A percentile compares a stretch with the other conserved stretches of the same genome.
Evolutionary conservation across 257 asterid genomes (phyloP).

Genomic region (Perilla frutescens): DNA sequence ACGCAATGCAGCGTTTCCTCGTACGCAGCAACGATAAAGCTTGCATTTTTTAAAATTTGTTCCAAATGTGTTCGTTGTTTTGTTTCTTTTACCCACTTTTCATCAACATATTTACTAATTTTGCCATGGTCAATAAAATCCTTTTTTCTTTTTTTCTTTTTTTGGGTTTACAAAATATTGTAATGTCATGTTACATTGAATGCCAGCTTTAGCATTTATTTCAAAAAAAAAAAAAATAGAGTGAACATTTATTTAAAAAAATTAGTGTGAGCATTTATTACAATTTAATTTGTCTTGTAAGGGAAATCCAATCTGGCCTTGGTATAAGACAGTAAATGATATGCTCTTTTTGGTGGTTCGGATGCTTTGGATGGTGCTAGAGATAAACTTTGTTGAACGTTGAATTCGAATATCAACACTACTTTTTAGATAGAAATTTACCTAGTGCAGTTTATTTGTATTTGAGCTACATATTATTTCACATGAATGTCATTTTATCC

Average conservation of each 20-base stretch:
- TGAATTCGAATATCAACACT: neutral
- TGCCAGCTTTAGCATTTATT: slow-evolving; percentile 12
- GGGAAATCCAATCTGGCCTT: neutral
- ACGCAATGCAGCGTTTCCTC: slow-evolving; percentile 27
- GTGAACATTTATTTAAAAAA: too few species aligned
- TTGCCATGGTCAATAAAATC: neutral
- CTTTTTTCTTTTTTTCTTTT: too few species aligned
- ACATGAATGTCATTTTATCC: too few species aligned
- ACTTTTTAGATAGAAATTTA: neutral
- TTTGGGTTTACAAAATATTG: neutral
- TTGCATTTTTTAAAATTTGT: slow-evolving; percentile 24
- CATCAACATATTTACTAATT: slow-evolving; percentile 19
- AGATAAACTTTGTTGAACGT: neutral
- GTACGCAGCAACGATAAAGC: slow-evolving; percentile 27
- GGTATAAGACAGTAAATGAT: neutral
- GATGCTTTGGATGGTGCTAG: neutral
- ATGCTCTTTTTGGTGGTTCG: neutral
- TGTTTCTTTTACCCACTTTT: neutral
- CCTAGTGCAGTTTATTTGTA: too few species aligned
- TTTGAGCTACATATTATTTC: too few species aligned
- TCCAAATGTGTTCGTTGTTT: slow-evolving; percentile 19
- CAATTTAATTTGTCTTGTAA: neutral
- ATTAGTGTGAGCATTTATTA: neutral
- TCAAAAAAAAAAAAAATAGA: neutral
- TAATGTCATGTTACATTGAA: neutral